Evolutionary conservation across 179 eudicot genomes (phyloP), one percentile per base, ranked within the genome.

Genomic region (Nepenthes alata): DNA sequence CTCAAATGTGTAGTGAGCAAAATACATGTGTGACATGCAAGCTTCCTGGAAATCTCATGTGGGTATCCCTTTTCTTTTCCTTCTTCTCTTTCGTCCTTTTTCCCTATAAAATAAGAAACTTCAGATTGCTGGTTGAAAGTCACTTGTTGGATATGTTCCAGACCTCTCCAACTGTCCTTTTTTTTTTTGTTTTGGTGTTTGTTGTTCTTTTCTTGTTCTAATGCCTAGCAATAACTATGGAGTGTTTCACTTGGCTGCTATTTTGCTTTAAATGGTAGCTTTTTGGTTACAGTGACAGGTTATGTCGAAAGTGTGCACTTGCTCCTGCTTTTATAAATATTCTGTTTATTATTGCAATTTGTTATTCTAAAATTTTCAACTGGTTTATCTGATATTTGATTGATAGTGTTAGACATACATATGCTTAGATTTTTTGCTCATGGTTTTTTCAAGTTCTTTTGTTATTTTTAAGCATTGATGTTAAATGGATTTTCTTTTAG

Each of bases 1-100:
- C 67, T 65, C 62, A 58, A 62, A 62, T 37, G 35, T 65, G 57
- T 50, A 53, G 58, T 58, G 67, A 69, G 44, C 48, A 45, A 54
- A 63, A 68, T 58, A 64, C 67, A 16, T 78, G 85, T 69, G 63
- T 65, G 59, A 45, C 60, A 47, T 84, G 95, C 90, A 77, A 72
- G 67, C 79, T 55, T 61, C 66, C 64, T 49, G 86, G 84, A 70
- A 62, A 78, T 64, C 83, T 87, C 76, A 63, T 82, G 95, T 84
- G 87, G 72, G 88, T 78, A 80, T 71, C 70, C 60, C 49, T 54
- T 39, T 65, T 63, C 45, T 50, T 35, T 13, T 44, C 34, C 41
- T 70, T 37, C 11, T 5, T 1, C 10, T 16, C 55, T 57, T 11
- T 16, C 44, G 4, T 57, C 44, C 12, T 37, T 63, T 41, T 39